These are phyloP conservation scores for Sporothrix mexicana DNA, from an alignment of 2,329 filamentous ascomycete species.

Conservation along the genomic window DNA sequence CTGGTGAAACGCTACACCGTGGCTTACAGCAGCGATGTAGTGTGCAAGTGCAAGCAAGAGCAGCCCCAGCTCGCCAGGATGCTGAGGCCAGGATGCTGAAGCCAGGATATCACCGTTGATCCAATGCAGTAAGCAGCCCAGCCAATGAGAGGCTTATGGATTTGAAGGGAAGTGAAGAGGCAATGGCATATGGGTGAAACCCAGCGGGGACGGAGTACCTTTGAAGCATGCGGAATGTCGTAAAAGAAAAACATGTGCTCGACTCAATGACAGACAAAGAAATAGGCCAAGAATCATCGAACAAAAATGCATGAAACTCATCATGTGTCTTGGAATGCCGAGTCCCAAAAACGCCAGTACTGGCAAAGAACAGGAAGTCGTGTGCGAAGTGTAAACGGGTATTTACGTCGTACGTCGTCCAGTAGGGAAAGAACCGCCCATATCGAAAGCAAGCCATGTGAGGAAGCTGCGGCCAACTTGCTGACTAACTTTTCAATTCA, in stretches of 20 bases:
- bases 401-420: background rate
- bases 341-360: background rate
- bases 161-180: background rate
- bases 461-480: background rate
- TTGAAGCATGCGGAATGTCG: background rate
- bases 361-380: background rate
- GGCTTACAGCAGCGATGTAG: slow-evolving; percentile 2
- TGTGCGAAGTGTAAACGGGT: background rate
- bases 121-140: slow-evolving; percentile 26
- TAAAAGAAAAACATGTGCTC: slow-evolving; percentile 20
- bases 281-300: background rate
- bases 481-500: slow-evolving; percentile 23
- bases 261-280: background rate
- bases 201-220: background rate
- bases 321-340: background rate
- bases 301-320: background rate
- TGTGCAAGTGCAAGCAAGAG: slow-evolving; percentile 2
- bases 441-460: background rate
- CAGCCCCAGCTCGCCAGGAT: background rate
- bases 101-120: background rate
- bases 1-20: slow-evolving; percentile 5
- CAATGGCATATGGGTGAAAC: background rate
- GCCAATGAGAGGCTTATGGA: background rate
- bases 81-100: background rate
- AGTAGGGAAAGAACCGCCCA: background rate